Evolutionary conservation across 164 flowering plant genomes (phyloP).

Genomic region (Liquidambar formosana): DNA sequence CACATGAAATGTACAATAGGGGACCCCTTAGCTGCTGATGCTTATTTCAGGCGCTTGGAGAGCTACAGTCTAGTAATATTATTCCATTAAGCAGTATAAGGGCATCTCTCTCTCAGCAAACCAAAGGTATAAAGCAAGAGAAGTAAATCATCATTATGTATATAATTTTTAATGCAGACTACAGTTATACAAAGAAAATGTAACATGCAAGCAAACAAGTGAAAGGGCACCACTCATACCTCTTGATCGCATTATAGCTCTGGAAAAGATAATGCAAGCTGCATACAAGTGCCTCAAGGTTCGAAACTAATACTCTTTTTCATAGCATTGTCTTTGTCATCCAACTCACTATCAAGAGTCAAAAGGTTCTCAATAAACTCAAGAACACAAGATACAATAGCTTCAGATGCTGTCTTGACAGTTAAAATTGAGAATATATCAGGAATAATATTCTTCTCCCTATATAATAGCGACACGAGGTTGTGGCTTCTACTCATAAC

Average conservation of each 20-base stretch:
- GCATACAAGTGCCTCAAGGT: slow-evolving; percentile 56
- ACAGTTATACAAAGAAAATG: neutral
- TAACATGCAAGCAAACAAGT: neutral
- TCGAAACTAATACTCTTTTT: slow-evolving; percentile 43
- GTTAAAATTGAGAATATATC: slow-evolving; percentile 80
- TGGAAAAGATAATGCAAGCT: slow-evolving; percentile 62
- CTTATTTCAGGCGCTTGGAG: too few relatives aligned
- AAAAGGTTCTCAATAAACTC: slow-evolving; percentile 76
- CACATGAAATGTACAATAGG: too few relatives aligned
- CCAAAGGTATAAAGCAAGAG: neutral
- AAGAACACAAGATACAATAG: slow-evolving; percentile 60
- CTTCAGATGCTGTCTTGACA: slow-evolving; percentile 61
- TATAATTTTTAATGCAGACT: neutral
- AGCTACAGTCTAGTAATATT: neutral
- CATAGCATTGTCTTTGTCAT: slow-evolving; percentile 32
- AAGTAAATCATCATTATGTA: neutral
- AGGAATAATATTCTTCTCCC: slow-evolving; percentile 64
- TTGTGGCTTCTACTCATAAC: slow-evolving; percentile 77
- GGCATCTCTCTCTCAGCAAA: neutral
- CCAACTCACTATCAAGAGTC: slow-evolving; percentile 54
- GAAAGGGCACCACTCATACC: slow-evolving; percentile 39
- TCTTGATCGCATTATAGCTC: slow-evolving; percentile 36
- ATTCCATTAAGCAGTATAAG: neutral
- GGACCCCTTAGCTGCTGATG: too few relatives aligned
- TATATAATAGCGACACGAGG: slow-evolving; percentile 58